Evolutionary conservation across 2,329 filamentous ascomycete genomes (phyloP).

Genomic region (Pestalotiopsis sp.): DNA sequence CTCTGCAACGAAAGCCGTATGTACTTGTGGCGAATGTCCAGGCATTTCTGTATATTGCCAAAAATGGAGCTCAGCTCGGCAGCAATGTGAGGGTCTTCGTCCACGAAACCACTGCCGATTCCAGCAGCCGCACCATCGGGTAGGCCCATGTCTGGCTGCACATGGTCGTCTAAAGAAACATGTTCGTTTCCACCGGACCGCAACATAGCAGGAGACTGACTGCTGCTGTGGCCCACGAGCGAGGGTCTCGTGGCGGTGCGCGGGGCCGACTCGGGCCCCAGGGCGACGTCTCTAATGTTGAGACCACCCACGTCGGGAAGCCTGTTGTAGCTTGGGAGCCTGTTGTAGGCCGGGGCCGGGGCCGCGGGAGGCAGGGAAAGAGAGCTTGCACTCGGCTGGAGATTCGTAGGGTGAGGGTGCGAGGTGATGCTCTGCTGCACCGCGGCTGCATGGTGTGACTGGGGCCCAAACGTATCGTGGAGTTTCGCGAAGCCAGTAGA

Average conservation of each 20-base stretch:
- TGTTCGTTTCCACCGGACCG: conserved; percentile 15
- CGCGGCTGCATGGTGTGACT: conserved; percentile 9
- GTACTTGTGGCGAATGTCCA: conserved; percentile 87
- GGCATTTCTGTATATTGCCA: conserved; percentile 83
- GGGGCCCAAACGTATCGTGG: conserved; percentile 7
- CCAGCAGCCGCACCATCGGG: conserved; percentile 61
- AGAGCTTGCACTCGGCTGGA: conserved; percentile 26
- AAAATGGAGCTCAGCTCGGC: conserved; percentile 85
- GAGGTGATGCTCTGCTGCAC: conserved; percentile 17
- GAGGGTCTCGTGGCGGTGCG: conserved; percentile 33
- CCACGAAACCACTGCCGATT: conserved; percentile 64
- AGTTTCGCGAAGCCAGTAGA: conserved; percentile 11
- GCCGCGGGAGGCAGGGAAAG: conserved; percentile 21
- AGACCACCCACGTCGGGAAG: conserved; percentile 29
- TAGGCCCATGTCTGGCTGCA: conserved; percentile 38
- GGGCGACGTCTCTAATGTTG: conserved; percentile 12
- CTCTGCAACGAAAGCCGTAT: conserved; percentile 82
- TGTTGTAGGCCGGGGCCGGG: conserved; percentile 18
- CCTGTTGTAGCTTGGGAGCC: conserved; percentile 26
- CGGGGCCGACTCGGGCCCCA: conserved; percentile 19
- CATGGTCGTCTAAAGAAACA: conserved; percentile 14
- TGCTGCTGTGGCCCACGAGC: conserved; percentile 20
- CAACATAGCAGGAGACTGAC: conserved; percentile 15
- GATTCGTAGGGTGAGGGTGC: conserved; percentile 21
- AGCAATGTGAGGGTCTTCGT: conserved; percentile 77